Percentiles rank a stretch among this genome's conserved stretches.
These are phyloP conservation scores for Sherardia arvensis DNA, from an alignment of 257 asterid species.

Conservation along the genomic window DNA sequence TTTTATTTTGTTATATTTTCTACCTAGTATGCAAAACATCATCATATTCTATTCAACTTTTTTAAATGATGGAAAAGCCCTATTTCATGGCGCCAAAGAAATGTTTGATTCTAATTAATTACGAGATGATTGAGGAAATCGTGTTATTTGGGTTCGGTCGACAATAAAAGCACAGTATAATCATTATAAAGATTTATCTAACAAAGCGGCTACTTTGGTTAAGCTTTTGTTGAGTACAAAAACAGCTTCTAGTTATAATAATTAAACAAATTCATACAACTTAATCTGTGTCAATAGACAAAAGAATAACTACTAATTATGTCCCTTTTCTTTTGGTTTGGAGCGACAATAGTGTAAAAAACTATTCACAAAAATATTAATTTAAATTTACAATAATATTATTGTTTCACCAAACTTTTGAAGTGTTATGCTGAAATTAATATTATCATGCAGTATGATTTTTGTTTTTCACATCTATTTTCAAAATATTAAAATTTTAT, in stretches of 20 bases:
- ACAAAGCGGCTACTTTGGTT: too few relatives aligned
- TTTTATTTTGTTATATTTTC: too few relatives aligned
- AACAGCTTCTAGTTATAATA: background rate
- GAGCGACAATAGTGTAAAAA: background rate
- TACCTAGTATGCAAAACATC: too few relatives aligned
- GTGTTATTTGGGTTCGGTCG: background rate
- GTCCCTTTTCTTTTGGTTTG: background rate
- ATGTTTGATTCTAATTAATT: background rate
- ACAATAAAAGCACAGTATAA: background rate
- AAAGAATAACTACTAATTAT: background rate
- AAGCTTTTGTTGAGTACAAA: background rate
- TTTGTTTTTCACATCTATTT: too few relatives aligned
- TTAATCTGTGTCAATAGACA: background rate
- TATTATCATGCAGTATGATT: too few relatives aligned
- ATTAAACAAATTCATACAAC: background rate
- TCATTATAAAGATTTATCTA: background rate
- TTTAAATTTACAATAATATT: too few relatives aligned
- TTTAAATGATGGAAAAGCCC: background rate
- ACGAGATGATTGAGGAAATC: background rate
- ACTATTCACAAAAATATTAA: too few relatives aligned
- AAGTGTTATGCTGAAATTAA: too few relatives aligned
- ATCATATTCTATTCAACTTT: too few relatives aligned
- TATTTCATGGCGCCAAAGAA: background rate
- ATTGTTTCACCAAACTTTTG: too few relatives aligned
- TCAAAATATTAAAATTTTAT: too few relatives aligned